Conservation (phyloP, 1,284 basidiomycete species). For the Malassezia yamatoensis region DNA sequence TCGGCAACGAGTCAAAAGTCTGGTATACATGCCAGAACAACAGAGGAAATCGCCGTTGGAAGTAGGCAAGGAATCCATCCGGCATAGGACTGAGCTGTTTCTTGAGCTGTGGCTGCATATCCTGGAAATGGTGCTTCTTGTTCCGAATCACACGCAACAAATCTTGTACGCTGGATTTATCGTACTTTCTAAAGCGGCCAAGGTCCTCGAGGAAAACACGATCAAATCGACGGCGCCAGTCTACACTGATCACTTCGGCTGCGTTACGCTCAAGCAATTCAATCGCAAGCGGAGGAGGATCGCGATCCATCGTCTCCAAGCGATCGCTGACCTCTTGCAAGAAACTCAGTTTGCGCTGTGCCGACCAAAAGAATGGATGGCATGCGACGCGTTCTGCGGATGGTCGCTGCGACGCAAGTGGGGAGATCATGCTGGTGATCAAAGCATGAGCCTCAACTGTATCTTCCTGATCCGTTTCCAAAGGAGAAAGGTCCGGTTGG, state of each 20-base stretch:
- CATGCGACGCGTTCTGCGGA: constrained; percentile 73
- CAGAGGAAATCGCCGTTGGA: constrained; percentile 77
- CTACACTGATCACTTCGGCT: constrained; percentile 50
- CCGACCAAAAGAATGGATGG: constrained; percentile 95
- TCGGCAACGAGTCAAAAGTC: constrained; percentile 56
- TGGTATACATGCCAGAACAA: constrained; percentile 84
- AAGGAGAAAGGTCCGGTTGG: constrained; percentile 24
- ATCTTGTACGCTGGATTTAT: constrained; percentile 79
- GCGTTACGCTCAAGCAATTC: constrained; percentile 60
- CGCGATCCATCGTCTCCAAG: constrained; percentile 81
- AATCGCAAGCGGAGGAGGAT: constrained; percentile 70
- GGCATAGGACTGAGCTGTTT: constrained; percentile 78
- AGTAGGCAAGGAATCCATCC: constrained; percentile 81
- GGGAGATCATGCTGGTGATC: constrained; percentile 33
- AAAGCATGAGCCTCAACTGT: constrained; percentile 43
- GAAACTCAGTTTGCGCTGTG: constrained; percentile 74
- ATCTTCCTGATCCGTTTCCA: constrained; percentile 40
- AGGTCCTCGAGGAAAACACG: constrained; percentile 81
- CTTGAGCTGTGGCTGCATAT: constrained; percentile 78
- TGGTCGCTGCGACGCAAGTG: constrained; percentile 56
- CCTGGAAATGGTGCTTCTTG: constrained; percentile 99
- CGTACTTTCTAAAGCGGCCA: constrained; percentile 90
- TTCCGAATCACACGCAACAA: constrained; percentile 82
- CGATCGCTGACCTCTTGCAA: constrained; percentile 92
- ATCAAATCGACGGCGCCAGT: constrained; percentile 81